A percentile compares a stretch with the other conserved stretches of the same genome.
Conservation (phyloP, 1,284 basidiomycete species). For the Mycocalia duriaeana region DNA sequence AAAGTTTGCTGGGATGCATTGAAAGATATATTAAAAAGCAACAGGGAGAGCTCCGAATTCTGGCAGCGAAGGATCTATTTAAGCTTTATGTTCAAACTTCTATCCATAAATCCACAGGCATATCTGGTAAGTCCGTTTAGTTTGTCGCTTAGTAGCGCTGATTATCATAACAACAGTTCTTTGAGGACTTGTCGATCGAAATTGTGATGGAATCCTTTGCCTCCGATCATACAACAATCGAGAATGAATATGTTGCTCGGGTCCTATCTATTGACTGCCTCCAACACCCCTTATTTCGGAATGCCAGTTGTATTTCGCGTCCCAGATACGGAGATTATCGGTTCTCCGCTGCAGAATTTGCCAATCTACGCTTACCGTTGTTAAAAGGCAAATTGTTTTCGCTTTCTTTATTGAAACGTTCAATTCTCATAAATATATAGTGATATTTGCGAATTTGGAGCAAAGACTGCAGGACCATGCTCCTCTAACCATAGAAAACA, state of each 20-base stretch:
- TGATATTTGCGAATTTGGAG: conserved; percentile 23
- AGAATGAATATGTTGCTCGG: conserved; percentile 54
- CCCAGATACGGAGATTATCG: conserved; percentile 14
- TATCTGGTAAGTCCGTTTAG: conserved; percentile 46
- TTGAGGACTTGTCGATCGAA: conserved; percentile 50
- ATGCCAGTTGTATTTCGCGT: conserved; percentile 11
- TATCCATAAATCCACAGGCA: conserved; percentile 58
- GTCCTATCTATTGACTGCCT: conserved; percentile 50
- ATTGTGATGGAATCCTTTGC: conserved; percentile 56
- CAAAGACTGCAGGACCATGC: conserved; percentile 8
- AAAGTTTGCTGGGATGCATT: conserved; percentile 51
- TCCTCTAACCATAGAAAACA: conserved; percentile 8
- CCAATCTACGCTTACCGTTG: conserved; percentile 20
- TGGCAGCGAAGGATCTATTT: conserved; percentile 64
- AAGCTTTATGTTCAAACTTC: conserved; percentile 63
- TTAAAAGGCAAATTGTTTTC: conserved; percentile 20
- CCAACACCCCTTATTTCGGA: conserved; percentile 46
- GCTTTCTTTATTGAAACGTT: background rate
- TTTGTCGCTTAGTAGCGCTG: conserved; percentile 1
- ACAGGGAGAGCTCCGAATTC: conserved; percentile 35
- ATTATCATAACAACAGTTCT: conserved; percentile 30
- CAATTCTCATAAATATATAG: conserved; percentile 11
- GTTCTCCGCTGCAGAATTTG: conserved; percentile 20
- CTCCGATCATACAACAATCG: conserved; percentile 45
- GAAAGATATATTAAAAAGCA: conserved; percentile 46